Conservation (phyloP, 129 eudicot species). For the Artemisia argyi region DNA sequence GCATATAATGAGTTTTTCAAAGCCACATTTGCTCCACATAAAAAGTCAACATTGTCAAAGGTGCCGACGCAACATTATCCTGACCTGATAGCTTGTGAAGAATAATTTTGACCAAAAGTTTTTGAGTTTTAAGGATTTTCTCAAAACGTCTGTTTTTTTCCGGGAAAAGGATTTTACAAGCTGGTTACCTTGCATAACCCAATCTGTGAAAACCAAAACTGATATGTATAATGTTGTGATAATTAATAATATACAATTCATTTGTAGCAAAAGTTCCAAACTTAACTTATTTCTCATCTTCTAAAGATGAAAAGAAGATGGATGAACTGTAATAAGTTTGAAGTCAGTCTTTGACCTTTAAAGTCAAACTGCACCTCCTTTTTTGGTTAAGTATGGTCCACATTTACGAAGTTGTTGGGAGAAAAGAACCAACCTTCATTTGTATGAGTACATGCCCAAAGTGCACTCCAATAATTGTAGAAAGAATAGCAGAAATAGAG, state of each 20-base stretch:
- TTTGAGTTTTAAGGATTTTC: too few relatives aligned
- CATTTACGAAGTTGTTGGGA: neutral
- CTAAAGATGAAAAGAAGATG: neutral
- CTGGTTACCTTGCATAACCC: too few relatives aligned
- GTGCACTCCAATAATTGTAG: constrained; percentile 73
- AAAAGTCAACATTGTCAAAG: too few relatives aligned
- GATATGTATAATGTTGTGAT: neutral
- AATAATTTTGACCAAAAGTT: too few relatives aligned
- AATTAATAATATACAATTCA: neutral
- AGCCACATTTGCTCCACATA: too few relatives aligned
- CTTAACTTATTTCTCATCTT: neutral
- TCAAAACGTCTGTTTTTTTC: too few relatives aligned
- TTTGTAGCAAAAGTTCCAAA: neutral
- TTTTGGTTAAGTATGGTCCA: neutral
- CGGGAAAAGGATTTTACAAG: too few relatives aligned
- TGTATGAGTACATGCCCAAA: constrained; percentile 82
- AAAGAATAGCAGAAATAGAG: constrained; percentile 83
- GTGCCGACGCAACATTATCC: too few relatives aligned
- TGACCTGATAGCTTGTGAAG: too few relatives aligned
- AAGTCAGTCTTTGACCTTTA: constrained; percentile 4
- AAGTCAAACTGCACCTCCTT: constrained; percentile 9
- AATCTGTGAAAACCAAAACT: neutral
- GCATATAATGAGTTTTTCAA: too few relatives aligned
- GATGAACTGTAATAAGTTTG: neutral
- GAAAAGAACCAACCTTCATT: constrained; percentile 50